Evolutionary conservation across 2,329 filamentous ascomycete genomes (phyloP), one percentile per base, ranked within the genome.

Genomic region (Magnaporthiopsis incrustans): DNA sequence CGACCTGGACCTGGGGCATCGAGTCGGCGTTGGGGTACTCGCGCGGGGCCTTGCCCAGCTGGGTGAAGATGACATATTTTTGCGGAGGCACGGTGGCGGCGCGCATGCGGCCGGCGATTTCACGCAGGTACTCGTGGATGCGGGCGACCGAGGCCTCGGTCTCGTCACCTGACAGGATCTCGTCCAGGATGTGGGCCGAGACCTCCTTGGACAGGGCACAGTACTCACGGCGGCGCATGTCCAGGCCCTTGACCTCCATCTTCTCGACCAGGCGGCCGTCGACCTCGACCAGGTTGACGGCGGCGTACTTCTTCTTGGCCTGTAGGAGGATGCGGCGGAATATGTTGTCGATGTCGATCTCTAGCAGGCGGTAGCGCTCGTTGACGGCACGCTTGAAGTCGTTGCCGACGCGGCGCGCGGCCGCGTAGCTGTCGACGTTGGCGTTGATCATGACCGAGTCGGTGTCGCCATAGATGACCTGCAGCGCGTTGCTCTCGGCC

Each of bases 371-470:
- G 76, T 99, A 99, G 67, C 89, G 88, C 70, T 97, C 91, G 73
- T 99, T 99, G 77, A 99, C 95, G 30, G 91, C 86, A 70, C 87
- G 89, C 78, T 97, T 98, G 82, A 99, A 98, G 67, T 98, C 92
- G 59, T 92, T 88, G 65, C 95, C 96, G 62, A 99, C 90, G 73
- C 90, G 93, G 70, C 97, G 80, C 1, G 95, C 95, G 71, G 96
- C 92, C 38, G 90, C 87, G 35, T 98, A 90, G 69, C 90, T 96
- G 76, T 97, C 91, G 64, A 95, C 92, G 72, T 98, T 98, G 67
- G 95, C 96, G 73, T 99, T 99, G 81, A 99, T 98, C 95, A 99
- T 99, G 77, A 99, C 95, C 11, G 95, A 99, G 77, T 99, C 95
- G 15, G 95, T 99, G 77, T 99, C 95, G 79, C 95, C 95, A 71